phyloP scores from a whole-genome alignment of 495 filamentous ascomycete species.

The Daldinia decipiens region DNA sequence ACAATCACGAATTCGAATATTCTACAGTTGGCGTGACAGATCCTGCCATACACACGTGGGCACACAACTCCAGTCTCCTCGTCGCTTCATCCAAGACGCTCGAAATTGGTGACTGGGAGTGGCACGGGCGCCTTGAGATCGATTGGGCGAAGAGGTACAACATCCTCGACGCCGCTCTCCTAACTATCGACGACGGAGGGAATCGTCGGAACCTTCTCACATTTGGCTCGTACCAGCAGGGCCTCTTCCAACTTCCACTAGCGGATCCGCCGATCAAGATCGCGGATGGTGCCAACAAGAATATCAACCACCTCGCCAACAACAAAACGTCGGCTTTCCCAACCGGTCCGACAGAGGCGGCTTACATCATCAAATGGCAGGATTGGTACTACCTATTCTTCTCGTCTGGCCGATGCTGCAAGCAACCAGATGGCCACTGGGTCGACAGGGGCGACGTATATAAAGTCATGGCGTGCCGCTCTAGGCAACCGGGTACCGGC shows the following conservation, averaged over 20 bases:
- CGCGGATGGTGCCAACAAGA: neutral
- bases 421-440: conserved; percentile 52
- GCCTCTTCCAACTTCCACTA: conserved; percentile 68
- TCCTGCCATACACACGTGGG: conserved; percentile 38
- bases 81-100: conserved; percentile 69
- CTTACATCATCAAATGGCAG: conserved; percentile 62
- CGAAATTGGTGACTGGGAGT: conserved; percentile 66
- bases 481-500: conserved; percentile 55
- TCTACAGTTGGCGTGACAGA: conserved; percentile 63
- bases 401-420: conserved; percentile 68
- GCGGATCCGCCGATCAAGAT: conserved; percentile 13
- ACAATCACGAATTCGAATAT: conserved; percentile 53
- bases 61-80: conserved; percentile 68
- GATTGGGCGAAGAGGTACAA: conserved; percentile 65
- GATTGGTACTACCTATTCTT: conserved; percentile 73
- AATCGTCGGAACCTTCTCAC: conserved; percentile 26
- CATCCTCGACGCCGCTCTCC: conserved; percentile 73
- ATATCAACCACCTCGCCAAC: neutral
- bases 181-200: conserved; percentile 51
- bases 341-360: conserved; percentile 62
- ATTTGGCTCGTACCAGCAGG: conserved; percentile 75
- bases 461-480: conserved; percentile 70
- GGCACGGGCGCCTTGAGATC: conserved; percentile 62
- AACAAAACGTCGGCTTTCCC: conserved; percentile 43
- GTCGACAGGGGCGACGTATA: conserved; percentile 70